Conservation (phyloP, 2,329 filamentous ascomycete genomes). For the Penicillium crustosum region DNA sequence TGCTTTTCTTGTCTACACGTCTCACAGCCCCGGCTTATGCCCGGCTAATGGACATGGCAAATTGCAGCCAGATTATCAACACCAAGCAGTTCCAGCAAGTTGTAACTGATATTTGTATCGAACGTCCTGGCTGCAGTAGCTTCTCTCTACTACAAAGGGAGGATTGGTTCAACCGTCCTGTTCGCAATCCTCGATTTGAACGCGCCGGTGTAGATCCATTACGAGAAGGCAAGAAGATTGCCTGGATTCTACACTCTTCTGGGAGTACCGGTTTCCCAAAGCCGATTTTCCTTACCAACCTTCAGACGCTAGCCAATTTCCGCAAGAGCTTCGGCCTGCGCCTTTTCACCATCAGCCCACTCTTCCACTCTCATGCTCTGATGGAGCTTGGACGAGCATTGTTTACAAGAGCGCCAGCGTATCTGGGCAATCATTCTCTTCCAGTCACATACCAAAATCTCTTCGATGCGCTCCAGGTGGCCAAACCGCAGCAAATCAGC, state of each 20-base stretch:
- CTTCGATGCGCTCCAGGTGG: conserved; percentile 30
- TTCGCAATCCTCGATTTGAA: conserved; percentile 6
- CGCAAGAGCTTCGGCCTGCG: conserved; percentile 46
- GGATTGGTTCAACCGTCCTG: conserved; percentile 23
- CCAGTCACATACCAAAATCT: conserved; percentile 55
- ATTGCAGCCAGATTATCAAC: conserved; percentile 32
- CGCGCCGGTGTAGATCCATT: conserved; percentile 20
- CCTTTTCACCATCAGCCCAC: conserved; percentile 55
- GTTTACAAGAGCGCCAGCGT: conserved; percentile 50
- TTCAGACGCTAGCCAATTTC: conserved; percentile 51
- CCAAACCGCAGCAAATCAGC: conserved; percentile 46
- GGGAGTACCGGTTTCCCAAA: conserved; percentile 64
- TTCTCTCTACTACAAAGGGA: conserved; percentile 21
- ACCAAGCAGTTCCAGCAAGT: conserved; percentile 23
- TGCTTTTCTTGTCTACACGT: conserved; percentile 56
- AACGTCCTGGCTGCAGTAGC: conserved; percentile 23
- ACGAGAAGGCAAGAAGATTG: conserved; percentile 37
- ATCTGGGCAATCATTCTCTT: conserved; percentile 55
- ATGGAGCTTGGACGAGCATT: conserved; percentile 56
- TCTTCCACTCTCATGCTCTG: conserved; percentile 61
- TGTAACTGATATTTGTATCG: conserved; percentile 16
- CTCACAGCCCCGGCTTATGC: conserved; percentile 53
- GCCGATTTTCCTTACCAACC: conserved; percentile 59
- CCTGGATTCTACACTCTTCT: conserved; percentile 49
- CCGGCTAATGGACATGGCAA: conserved; percentile 46